A percentile compares a stretch with the other conserved stretches of the same genome.
These are phyloP conservation scores for Boletus huronensis DNA, from an alignment of 768 basidiomycete species.

Conservation along the genomic window DNA sequence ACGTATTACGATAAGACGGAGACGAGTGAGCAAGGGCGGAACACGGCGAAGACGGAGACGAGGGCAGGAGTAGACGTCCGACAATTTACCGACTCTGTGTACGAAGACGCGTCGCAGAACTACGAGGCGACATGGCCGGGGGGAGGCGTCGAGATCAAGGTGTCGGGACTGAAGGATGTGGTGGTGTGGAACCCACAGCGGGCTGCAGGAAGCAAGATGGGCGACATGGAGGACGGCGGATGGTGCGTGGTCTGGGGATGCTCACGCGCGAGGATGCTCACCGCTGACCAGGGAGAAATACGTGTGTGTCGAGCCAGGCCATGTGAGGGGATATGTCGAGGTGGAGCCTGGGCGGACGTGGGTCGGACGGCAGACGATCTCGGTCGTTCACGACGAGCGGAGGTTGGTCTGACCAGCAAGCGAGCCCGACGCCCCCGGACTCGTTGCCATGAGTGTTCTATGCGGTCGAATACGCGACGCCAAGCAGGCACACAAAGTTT, in stretches of 20 bases:
- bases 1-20: conserved; percentile 83
- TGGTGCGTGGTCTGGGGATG: conserved; percentile 50
- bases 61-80: conserved; percentile 65
- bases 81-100: conserved; percentile 70
- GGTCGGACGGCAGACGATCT: conserved; percentile 72
- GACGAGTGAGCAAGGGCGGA: conserved; percentile 45
- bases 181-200: conserved; percentile 95
- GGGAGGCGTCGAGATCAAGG: conserved; percentile 51
- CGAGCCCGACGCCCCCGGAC: background rate
- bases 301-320: conserved; percentile 90
- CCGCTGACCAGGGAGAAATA: conserved; percentile 60
- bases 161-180: conserved; percentile 64
- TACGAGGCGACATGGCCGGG: conserved; percentile 61
- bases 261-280: conserved; percentile 1
- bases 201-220: conserved; percentile 65
- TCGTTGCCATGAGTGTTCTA: too few species aligned
- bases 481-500: background rate
- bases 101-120: conserved; percentile 55
- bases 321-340: conserved; percentile 67
- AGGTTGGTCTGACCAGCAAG: conserved; percentile 1
- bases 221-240: conserved; percentile 87
- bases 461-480: background rate
- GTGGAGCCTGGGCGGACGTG: conserved; percentile 66
- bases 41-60: conserved; percentile 51
- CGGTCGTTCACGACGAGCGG: conserved; percentile 36